A percentile compares a stretch with the other conserved stretches of the same genome.
Evolutionary conservation across 176 grass and related monocot species (phyloP).

Genomic region (Poa pratensis): DNA sequence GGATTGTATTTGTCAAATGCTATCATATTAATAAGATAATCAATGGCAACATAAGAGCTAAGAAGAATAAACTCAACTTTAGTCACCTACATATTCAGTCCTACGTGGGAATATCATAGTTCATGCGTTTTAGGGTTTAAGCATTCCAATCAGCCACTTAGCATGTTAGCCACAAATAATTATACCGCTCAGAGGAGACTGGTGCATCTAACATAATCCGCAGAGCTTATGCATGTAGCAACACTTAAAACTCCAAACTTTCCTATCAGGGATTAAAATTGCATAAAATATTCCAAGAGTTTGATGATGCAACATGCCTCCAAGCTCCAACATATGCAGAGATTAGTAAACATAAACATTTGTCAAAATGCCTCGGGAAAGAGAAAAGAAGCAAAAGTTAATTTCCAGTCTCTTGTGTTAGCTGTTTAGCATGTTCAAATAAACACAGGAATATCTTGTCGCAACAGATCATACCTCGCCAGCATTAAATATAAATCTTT

Average conservation of each 20-base stretch:
- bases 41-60: not conserved
- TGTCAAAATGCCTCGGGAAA: not conserved
- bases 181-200: not conserved
- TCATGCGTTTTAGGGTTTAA: conserved; percentile 8
- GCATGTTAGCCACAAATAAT: conserved; percentile 8
- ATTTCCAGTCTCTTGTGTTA: not conserved
- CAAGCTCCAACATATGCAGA: not conserved
- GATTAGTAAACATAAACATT: conserved; percentile 21
- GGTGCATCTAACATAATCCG: not conserved
- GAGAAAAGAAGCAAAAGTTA: not conserved
- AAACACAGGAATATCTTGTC: conserved; percentile 8
- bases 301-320: conserved; percentile 1
- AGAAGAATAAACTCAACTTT: not conserved
- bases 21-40: not conserved
- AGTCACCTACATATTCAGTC: conserved; percentile 10
- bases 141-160: conserved; percentile 21
- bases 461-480: conserved; percentile 68
- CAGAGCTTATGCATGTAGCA: not conserved
- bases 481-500: conserved; percentile 96
- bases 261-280: conserved; percentile 9
- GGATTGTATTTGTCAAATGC: not conserved
- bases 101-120: not conserved
- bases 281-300: not conserved
- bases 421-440: conserved; percentile 19
- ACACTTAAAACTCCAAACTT: not conserved